Evolutionary conservation across 2,329 filamentous ascomycete genomes (phyloP).

Genomic region (Xylaria hypoxylon): DNA sequence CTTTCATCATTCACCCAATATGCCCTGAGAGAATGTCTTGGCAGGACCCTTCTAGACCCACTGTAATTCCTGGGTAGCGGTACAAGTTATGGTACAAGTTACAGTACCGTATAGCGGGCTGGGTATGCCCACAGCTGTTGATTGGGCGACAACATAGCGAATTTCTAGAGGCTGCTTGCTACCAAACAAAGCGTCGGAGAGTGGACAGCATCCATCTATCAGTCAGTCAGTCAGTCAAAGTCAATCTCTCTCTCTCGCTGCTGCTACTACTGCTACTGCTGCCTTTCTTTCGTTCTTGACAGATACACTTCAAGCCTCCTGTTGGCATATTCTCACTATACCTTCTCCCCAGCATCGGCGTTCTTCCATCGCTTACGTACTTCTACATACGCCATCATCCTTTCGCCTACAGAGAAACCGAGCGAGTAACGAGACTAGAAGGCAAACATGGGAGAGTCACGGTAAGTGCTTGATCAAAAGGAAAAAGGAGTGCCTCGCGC

Average conservation of each 20-base stretch:
- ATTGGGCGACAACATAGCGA: constrained; percentile 26
- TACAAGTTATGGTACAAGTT: neutral
- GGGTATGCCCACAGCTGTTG: constrained; percentile 18
- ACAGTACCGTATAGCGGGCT: neutral
- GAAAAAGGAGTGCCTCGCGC: neutral
- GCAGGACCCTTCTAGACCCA: neutral
- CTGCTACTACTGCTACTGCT: neutral
- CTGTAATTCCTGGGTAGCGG: neutral
- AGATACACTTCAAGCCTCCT: constrained; percentile 10
- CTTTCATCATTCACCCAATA: no score
- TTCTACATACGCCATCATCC: neutral
- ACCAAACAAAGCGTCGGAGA: constrained; percentile 25
- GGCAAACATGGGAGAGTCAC: constrained; percentile 42
- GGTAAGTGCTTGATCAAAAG: constrained; percentile 27
- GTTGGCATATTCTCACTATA: neutral
- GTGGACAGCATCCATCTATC: constrained; percentile 4
- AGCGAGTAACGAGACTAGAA: neutral
- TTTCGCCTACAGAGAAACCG: neutral
- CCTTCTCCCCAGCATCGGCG: constrained; percentile 1
- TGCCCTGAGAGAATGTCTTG: neutral
- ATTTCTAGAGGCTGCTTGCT: constrained; percentile 16
- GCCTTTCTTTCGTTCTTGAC: neutral
- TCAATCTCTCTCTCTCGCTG: constrained; percentile 4
- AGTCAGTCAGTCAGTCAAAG: constrained; percentile 1
- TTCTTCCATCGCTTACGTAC: neutral